Evolutionary conservation across 768 basidiomycete species (phyloP).

Genomic region (Psilocybe subaeruginosa): DNA sequence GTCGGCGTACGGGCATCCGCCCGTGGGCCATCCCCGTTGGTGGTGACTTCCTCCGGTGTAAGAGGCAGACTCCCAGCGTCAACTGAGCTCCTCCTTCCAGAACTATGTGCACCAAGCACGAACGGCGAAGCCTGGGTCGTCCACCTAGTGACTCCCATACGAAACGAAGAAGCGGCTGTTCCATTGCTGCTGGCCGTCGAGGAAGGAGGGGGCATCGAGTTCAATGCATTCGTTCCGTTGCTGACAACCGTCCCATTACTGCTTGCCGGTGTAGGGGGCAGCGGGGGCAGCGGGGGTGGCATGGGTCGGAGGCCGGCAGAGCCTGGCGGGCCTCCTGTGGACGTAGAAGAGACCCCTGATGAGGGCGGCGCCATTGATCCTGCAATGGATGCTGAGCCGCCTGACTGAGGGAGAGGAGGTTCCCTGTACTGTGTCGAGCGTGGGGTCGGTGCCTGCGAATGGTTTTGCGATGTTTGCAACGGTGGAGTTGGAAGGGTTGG

Average conservation of each 20-base stretch:
- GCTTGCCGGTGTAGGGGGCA: not conserved
- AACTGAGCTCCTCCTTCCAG: not conserved
- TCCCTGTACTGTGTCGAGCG: not conserved
- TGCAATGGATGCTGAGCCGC: not conserved
- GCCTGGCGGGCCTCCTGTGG: not conserved
- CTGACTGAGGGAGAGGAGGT: not conserved
- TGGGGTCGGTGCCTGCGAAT: not conserved
- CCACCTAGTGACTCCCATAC: not conserved
- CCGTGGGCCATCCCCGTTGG: not conserved
- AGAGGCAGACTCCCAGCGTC: not conserved
- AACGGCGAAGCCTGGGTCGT: not conserved
- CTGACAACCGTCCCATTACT: not conserved
- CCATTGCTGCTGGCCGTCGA: constrained; percentile 1
- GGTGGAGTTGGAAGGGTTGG: not conserved
- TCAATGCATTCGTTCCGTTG: not conserved
- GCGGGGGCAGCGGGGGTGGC: constrained; percentile 2
- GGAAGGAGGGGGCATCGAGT: not conserved
- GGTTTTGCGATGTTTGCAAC: not conserved
- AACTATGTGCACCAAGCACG: not conserved
- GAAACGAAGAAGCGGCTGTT: not conserved
- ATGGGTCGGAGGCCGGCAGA: not conserved
- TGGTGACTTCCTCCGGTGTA: not conserved
- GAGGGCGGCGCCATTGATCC: constrained; percentile 9
- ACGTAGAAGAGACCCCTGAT: not conserved
- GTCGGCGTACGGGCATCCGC: not conserved